phyloP scores from a whole-genome alignment of 2,329 filamentous ascomycete species.

The Mariannaea sp. region DNA sequence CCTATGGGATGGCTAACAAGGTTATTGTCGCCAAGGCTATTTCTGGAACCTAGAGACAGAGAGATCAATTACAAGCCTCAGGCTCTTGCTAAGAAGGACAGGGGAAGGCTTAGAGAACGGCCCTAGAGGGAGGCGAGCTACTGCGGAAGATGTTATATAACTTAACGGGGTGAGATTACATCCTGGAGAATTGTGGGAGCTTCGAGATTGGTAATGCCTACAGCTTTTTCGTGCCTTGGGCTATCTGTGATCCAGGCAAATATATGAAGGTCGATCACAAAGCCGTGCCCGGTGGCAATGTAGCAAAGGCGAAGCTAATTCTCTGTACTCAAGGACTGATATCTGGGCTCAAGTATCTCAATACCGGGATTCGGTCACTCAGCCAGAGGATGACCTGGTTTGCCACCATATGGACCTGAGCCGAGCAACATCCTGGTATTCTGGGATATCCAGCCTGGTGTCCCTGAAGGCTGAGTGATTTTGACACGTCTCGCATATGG shows the following conservation, averaged over 20 bases:
- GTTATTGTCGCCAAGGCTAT: conserved; percentile 1
- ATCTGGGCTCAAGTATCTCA: not conserved
- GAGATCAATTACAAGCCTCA: not conserved
- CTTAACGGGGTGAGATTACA: not conserved
- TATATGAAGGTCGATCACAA: not conserved
- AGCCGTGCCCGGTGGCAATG: not conserved
- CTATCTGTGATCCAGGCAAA: not conserved
- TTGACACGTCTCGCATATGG: not conserved
- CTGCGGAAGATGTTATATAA: not conserved
- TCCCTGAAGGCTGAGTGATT: not conserved
- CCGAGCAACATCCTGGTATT: conserved; percentile 3
- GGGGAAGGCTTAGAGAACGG: not conserved
- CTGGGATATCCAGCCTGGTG: not conserved
- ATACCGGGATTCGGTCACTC: not conserved
- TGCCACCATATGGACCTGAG: conserved; percentile 5
- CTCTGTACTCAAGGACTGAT: not conserved
- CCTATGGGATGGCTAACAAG: not conserved
- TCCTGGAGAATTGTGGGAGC: conserved; percentile 1
- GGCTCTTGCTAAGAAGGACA: not conserved
- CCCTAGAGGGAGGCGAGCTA: not conserved
- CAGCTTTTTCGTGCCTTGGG: conserved; percentile 1
- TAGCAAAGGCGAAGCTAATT: not conserved
- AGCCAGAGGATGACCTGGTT: conserved; percentile 1
- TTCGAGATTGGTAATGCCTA: not conserved
- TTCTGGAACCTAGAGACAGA: not conserved